Base-by-base conservation (phyloP, 2,329 filamentous ascomycete genomes). In the Ascomycota sp. region DNA sequence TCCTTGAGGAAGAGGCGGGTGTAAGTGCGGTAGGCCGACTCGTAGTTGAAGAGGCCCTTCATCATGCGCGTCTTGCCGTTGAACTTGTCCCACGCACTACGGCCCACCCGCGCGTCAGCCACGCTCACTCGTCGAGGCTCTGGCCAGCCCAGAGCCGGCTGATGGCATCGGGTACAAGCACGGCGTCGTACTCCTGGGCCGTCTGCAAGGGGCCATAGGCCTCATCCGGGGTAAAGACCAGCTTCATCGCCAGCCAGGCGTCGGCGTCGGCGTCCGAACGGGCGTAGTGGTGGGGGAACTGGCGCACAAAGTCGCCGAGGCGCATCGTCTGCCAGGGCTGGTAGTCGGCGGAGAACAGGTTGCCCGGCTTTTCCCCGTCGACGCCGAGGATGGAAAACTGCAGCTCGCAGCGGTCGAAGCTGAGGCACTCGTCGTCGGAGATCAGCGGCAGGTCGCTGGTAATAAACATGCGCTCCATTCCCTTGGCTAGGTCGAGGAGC, bases 41-140 rank as follows among this genome's bases (percentile, higher is more conserved):
- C 62, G 39, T 78, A 78, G 43, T 74, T 75, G 40, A 78, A 63
- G 0, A 80, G 54, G 0, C 75, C 75, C 43, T 80, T 79, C 62
- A 79, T 77, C 54, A 75, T 74, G 29, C 71, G 61, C 4, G 75
- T 80, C 4, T 72, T 61, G 29, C 64, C 61, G 37, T 78, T 77
- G 47, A 82, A 83, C 40, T 61, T 63, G 33, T 59, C 53, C 66
- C 66, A 71, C 6, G 61, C 58, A 6, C 63, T 65, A 31, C 23
- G 5, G n/a, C 8, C 11, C 12, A 11, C 24, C 9, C 17, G 15
- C 4, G 27, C 8, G 13, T 19, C 19, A 30, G 28, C 12, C n/a
- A n/a, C n/a, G n/a, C n/a, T n/a, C n/a, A n/a, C n/a, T n/a, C n/a
- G n/a, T n/a, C n/a, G n/a, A n/a, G n/a, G n/a, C n/a, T n/a, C n/a